phyloP scores from a whole-genome alignment of 2,329 filamentous ascomycete genomes.

The Colletotrichum sp. region DNA sequence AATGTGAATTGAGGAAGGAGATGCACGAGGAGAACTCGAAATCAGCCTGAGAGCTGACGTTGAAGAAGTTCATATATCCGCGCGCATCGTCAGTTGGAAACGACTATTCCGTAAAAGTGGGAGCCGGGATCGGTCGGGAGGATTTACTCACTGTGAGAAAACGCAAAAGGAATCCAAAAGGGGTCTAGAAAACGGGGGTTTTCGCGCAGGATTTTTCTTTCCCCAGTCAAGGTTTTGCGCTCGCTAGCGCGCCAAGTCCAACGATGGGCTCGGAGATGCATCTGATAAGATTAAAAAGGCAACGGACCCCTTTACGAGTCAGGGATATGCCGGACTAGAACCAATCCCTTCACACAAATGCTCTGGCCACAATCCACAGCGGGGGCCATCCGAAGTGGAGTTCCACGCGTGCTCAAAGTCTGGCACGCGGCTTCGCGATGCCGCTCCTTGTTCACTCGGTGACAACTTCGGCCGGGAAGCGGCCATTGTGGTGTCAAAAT shows the following conservation, averaged over 20 bases:
- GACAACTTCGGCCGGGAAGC: not conserved
- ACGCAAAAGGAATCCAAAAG: not conserved
- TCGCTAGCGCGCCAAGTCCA: constrained; percentile 4
- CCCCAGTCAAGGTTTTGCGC: not conserved
- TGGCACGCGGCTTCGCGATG: not conserved
- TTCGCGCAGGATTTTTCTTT: not conserved
- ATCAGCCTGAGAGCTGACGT: not conserved
- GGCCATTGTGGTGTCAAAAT: not conserved
- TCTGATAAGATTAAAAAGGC: constrained; percentile 20
- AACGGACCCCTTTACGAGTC: not conserved
- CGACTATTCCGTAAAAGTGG: not conserved
- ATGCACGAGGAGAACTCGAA: not conserved
- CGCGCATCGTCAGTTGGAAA: not conserved
- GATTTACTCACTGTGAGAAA: not conserved
- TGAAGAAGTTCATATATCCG: not conserved
- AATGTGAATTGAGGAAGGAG: not conserved
- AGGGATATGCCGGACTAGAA: not conserved
- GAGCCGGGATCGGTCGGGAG: not conserved
- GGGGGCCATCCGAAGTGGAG: constrained; percentile 11
- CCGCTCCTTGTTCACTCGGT: not conserved
- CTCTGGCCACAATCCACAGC: not conserved
- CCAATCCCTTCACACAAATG: not conserved
- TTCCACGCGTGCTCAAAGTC: not conserved
- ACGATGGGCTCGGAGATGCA: not conserved
- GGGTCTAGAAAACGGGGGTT: not conserved